Conservation (phyloP, 805 yeast genomes). For the Cyberlindnera meyerae region DNA sequence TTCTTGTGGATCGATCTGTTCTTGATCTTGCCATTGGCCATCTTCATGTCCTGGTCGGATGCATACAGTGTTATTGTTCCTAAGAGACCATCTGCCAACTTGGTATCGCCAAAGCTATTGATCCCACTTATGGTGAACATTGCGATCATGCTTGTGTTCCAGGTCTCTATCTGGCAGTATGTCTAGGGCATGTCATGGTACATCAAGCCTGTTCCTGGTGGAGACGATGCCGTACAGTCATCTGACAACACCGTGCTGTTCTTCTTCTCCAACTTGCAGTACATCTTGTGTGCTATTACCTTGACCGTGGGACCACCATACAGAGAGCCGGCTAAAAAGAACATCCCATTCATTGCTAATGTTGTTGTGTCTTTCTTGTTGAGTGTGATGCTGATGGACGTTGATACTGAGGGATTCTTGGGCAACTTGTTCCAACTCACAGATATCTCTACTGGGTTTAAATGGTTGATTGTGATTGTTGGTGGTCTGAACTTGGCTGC, state of each 20-base stretch:
- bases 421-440: constrained; percentile 79
- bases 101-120: constrained; percentile 83
- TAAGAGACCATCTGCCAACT: constrained; percentile 90
- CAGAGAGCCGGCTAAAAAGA: constrained; percentile 66
- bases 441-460: constrained; percentile 45
- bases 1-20: constrained; percentile 89
- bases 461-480: constrained; percentile 41
- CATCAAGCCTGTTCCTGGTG: constrained; percentile 72
- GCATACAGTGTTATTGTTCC: constrained; percentile 56
- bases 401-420: constrained; percentile 45
- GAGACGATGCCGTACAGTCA: constrained; percentile 74
- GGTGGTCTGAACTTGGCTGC: constrained; percentile 45
- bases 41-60: constrained; percentile 96
- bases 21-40: constrained; percentile 88
- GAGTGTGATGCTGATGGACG: constrained; percentile 51
- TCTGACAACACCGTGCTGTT: constrained; percentile 89
- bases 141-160: constrained; percentile 56
- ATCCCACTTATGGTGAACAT: constrained; percentile 81
- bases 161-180: constrained; percentile 58
- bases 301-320: constrained; percentile 92
- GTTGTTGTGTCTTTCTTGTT: constrained; percentile 43
- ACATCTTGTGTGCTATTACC: constrained; percentile 77
- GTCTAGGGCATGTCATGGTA: constrained; percentile 70
- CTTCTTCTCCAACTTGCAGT: constrained; percentile 79
- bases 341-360: constrained; percentile 66